These are phyloP conservation scores for Tulasnella sp. DNA, from an alignment of 768 basidiomycete genomes.

Conservation along the genomic window DNA sequence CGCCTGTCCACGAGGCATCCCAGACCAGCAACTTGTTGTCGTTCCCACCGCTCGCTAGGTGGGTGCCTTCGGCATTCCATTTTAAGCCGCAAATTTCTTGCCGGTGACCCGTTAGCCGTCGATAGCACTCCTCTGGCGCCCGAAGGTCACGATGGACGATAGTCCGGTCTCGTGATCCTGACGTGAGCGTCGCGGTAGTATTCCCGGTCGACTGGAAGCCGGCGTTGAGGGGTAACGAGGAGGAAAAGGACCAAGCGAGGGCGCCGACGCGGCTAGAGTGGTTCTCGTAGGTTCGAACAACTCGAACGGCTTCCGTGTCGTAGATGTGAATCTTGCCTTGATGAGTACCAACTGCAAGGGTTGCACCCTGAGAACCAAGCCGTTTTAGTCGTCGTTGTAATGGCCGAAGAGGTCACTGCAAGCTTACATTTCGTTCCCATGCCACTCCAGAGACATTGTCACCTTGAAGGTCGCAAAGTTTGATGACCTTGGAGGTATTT, in stretches of 20 bases:
- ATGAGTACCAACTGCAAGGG: conserved; percentile 92
- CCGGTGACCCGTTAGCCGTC: conserved; percentile 69
- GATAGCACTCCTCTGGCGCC: conserved; percentile 69
- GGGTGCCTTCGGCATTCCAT: conserved; percentile 74
- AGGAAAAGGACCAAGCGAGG: conserved; percentile 80
- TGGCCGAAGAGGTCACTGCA: neutral
- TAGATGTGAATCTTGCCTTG: conserved; percentile 89
- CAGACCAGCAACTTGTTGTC: conserved; percentile 99
- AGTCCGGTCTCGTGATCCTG: conserved; percentile 87
- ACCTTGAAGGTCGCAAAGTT: conserved; percentile 76
- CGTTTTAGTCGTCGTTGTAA: neutral
- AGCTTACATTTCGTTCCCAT: conserved; percentile 80
- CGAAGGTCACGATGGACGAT: conserved; percentile 94
- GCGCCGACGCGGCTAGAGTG: conserved; percentile 91
- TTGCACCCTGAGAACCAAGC: conserved; percentile 59
- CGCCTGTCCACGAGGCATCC: conserved; percentile 70
- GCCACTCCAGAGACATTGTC: conserved; percentile 86
- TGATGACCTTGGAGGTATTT: conserved; percentile 87
- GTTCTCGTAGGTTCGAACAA: conserved; percentile 83
- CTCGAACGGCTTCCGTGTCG: conserved; percentile 76
- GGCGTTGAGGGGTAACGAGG: conserved; percentile 17
- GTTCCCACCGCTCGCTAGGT: conserved; percentile 92
- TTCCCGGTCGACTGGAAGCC: conserved; percentile 24
- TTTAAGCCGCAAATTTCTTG: conserved; percentile 97
- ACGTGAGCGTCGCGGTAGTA: conserved; percentile 70